Evolutionary conservation across 768 basidiomycete genomes (phyloP), one percentile per base, ranked within the genome.

Genomic region (Pluteus cervinus): DNA sequence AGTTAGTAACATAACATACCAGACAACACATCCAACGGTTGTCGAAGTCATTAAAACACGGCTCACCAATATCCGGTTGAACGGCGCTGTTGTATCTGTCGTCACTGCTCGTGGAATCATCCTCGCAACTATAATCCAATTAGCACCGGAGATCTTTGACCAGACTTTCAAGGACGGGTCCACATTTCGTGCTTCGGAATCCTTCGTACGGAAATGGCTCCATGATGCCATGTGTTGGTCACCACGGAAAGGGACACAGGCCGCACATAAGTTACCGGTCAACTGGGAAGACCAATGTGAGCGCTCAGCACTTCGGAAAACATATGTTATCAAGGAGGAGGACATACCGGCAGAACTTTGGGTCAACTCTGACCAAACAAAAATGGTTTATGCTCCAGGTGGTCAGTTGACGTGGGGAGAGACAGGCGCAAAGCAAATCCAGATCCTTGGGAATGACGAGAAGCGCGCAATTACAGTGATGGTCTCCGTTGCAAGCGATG

Each of bases 401-500:
- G 48, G 45, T 10, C 39, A 49, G 20, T 47, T 46, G 24, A 64
- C 53, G 7, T 65, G 46, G 43, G 48, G 49, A 1, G 12, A 36
- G 26, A 48, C 17, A 9, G 58, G 56, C 0, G 39, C 55, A 1
- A 59, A 59, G 25, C 64, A 68, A 31, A 61, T 66, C 3, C 17
- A 54, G 1, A 39, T 55, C 5, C 31, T 61, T 18, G 61, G 66
- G 1, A 28, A 20, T 5, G 63, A 66, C 2, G 63, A 68, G 39
- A 67, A 68, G 44, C 46, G 57, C 0, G 66, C 62, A 15, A 62
- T 65, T 25, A 68, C 63, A 2, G 26, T 56, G 2, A 24, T 66
- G 17, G 49, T 59, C 2, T 52, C 55, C 1, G 44, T 66, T 15
- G 42, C 55, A 3, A 43, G 40, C 21, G 32, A 42, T 30, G 61